Base-by-base conservation (phyloP, 257 asterid species). In the Haberlea rhodopensis region DNA sequence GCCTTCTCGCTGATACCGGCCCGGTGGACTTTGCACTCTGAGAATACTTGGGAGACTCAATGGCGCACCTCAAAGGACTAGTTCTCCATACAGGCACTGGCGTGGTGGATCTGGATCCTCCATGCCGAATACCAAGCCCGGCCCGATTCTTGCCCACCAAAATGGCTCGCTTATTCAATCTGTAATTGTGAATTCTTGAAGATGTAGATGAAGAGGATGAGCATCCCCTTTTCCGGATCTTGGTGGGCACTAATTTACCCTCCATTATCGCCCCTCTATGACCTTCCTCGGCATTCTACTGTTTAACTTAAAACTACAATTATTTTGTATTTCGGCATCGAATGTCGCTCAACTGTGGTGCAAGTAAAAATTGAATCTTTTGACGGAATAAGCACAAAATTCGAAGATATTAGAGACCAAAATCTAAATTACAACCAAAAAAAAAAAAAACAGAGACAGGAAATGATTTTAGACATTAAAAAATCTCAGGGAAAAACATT, bases 161-260 rank as follows among this genome's bases (percentile, higher is more conserved):
- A 73, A 91, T 85, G 65, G 92, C 90, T 77, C 90, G 82, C 60
- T 90, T 90, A 72, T 76, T 79, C 31, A 89, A 67, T 68, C 95
- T 80, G 71, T 82, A 81, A 46, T 63, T 82, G 61, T 73, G 73
- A 20, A 84, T 74, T 53, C 80, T 86, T 4, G 96, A 91, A 20
- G 98, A 91, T 16, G 98, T 75, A 19, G 98, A 86, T 3, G 98
- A 87, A 0, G 96, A 77, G 11, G 98, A 82, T 5, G 98, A 91
- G 40, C 88, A 79, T n/a, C 92, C 97, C 78, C 97, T 78, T 81
- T 90, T 90, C 54, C 97, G 85, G 87, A 83, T 90, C 94, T 90
- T 90, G 72, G 87, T 81, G 24, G 85, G 71, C 62, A 32, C 70
- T 37, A 75, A 43, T 59, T 72, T 21, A 16, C 82, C 95, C 66